Evolutionary conservation across 345 rosid species (phyloP), one percentile per base, ranked within the genome.

Genomic region (Gossypium herbaceum): DNA sequence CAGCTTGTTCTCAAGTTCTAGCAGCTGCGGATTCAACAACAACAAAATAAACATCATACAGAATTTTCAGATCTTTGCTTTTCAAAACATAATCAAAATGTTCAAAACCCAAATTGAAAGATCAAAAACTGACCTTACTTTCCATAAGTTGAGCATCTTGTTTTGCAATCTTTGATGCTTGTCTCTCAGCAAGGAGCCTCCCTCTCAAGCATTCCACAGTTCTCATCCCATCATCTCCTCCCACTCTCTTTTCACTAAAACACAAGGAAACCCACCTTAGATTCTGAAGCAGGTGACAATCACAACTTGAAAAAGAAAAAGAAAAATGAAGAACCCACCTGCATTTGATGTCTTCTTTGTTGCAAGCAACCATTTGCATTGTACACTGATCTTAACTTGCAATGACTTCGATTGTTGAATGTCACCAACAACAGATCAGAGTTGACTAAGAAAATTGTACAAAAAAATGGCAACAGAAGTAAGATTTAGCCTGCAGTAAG

Each of bases 121-220:
- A 19, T 60, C 10, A 19, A 48, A 24, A 43, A 9, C 68, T 52
- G 29, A 94, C 98, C 98, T 86, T 89, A 44, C 51, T 82, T 43
- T 81, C 80, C 83, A 85, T 73, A 66, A 83, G 74, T 50, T 88
- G 87, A 68, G 97, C 92, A n/a, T 90, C 90, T 67, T 92, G 84
- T 71, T 90, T 92, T 11, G 90, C 93, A 62, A 73, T 74, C 81
- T 74, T 91, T 54, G 98, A 92, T 77, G 88, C 88, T 78, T 92
- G 95, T 76, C 98, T 92, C 82, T 92, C 97, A 24, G 98, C 93
- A 65, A 88, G 85, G 73, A 94, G 72, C 79, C 95, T 91, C 69
- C 97, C 98, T 87, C 97, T 90, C 44, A 94, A 79, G 78, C 92
- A 87, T 77, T 91, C 92, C 55, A 90, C 52, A 25, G 94, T 91